phyloP scores from a whole-genome alignment of 2,329 filamentous ascomycete species.

The Pestalotiopsis sp. region DNA sequence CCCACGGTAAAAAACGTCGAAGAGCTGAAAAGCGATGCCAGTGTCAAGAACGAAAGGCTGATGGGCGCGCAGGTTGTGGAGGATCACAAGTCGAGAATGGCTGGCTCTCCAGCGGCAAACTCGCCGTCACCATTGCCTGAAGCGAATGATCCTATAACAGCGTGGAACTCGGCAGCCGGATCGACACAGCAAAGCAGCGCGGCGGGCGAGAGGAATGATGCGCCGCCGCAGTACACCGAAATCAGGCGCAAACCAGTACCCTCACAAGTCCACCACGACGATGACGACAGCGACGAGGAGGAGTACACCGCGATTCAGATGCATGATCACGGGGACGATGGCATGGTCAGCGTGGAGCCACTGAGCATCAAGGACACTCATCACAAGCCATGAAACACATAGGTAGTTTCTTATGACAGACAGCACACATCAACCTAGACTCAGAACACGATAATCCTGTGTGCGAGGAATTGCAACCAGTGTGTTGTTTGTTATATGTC shows the following conservation, averaged over 20 bases:
- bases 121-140: conserved; percentile 9
- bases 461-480: no score
- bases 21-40: conserved; percentile 26
- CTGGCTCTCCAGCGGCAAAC: not conserved
- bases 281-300: conserved; percentile 29
- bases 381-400: not conserved
- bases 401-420: not conserved
- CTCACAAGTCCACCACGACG: conserved; percentile 16
- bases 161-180: not conserved
- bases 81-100: not conserved
- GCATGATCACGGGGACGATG: conserved; percentile 37
- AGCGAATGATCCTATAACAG: conserved; percentile 8
- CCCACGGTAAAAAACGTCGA: conserved; percentile 25
- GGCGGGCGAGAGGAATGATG: not conserved
- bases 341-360: conserved; percentile 30
- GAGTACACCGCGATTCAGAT: conserved; percentile 39
- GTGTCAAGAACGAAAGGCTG: conserved; percentile 21
- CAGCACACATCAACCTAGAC: not conserved
- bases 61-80: conserved; percentile 16
- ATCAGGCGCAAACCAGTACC: not conserved
- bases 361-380: conserved; percentile 20
- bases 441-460: no score
- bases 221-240: conserved; percentile 6
- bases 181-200: not conserved
- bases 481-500: no score